Evolutionary conservation across 352 stramenopile species (phyloP), one percentile per base, ranked within the genome.

Genomic region (Globisporangium cylindrosporum): DNA sequence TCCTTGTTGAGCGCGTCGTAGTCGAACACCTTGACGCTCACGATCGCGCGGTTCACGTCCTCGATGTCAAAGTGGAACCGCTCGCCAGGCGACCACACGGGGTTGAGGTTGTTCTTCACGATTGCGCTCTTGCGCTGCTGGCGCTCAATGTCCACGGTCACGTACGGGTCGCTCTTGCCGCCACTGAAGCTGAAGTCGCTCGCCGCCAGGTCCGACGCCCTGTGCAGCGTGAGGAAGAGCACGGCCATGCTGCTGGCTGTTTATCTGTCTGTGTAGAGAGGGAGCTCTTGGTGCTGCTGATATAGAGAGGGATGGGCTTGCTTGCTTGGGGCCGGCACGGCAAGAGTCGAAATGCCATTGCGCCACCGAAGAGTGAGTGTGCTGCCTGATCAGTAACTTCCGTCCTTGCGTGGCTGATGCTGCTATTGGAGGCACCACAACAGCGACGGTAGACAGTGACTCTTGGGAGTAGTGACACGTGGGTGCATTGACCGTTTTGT

Each of bases 81-180:
- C 75, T 93, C 86, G 14, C 75, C 70, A 25, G 84, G 84, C 1
- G 67, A 59, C 86, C 86, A 93, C 43, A 80, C 76, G 0, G 86
- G 86, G 59, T 93, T 84, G n/a, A 93, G 75, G 20, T 75, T 75
- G 55, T 84, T 89, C 64, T 81, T 80, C 67, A 90, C 70, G 66
- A 77, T 89, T 10, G 75, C 74, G 62, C 77, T 93, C 72, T 84
- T 80, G 69, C 84, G 76, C 56, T 77, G 76, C 59, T 80, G 66
- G 24, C 76, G 74, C 59, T 77, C 77, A 10, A 92, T 70, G 14
- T 79, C 73, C 59, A 93, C 69, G 9, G 84, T 74, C 65, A 93
- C 82, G 66, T 90, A 93, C 68, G 86, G 86, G 62, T 93, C 86
- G 65, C 83, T 93, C 70, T 88, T 91, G 38, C 75, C 76, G 60